Base-by-base conservation (phyloP, 2,329 filamentous ascomycete genomes). In the Aspergillus vadensis region DNA sequence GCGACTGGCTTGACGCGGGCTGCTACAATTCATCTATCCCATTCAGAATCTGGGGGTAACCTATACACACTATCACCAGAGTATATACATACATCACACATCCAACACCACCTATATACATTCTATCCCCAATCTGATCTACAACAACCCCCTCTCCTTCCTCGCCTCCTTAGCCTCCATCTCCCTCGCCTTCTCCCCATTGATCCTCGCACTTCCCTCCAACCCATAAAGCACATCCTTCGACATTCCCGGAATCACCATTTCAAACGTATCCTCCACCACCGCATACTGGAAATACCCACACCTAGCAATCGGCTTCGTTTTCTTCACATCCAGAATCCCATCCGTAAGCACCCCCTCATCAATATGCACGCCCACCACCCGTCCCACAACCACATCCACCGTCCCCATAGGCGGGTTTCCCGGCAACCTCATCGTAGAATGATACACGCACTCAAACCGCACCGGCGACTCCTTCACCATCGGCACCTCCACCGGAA, bases 281-380 rank as follows among this genome's bases (percentile, higher is more conserved):
- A 84, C 82, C 1, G 82, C 76, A 74, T 87, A 88, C 69, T 87
- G 78, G 67, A 82, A 84, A 69, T 88, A 88, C 15, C 85, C 85
- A 67, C 82, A 86, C 25, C 86, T 73, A 6, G 85, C 86, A 72
- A 88, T 87, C 4, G 85, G 85, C 74, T 80, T 75, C 21, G 82
- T 85, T 73, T 86, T 86, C 2, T 66, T 70, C 2, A 87, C 71
- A 76, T 88, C 85, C 41, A 88, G 68, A 58, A 79, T 78, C 0
- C 84, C 84, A 62, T 84, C 75, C 3, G 82, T 86, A 64, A 88
- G 63, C 1, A 83, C 83, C 10, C 74, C 69, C 49, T 87, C 84
- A 4, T 78, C 76, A 57, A 88, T 84, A 70, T 88, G 83, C 32
- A 88, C 79, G 0, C 78, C 85, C 0, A 87, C 74, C 0, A 88